Conservation (phyloP, 176 grass and related monocot genomes). For the Avena insularis region DNA sequence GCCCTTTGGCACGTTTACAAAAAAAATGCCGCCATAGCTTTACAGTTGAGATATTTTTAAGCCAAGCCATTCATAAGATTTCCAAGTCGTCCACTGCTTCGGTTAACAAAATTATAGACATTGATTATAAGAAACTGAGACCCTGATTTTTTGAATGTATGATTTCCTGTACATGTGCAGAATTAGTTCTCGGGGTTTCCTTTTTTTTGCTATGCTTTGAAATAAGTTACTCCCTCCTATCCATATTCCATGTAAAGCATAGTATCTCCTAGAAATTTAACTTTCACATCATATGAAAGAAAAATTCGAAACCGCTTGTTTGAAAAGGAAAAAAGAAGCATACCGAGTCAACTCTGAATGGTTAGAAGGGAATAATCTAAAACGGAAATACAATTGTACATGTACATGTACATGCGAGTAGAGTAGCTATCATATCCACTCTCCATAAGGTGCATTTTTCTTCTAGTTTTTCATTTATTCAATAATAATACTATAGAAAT, state of each 20-base stretch:
- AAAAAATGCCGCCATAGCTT: background rate
- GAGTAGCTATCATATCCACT: too few species aligned
- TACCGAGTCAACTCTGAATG: background rate
- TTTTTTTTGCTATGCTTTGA: background rate
- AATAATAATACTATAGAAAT: conserved; percentile 25
- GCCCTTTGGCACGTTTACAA: too few species aligned
- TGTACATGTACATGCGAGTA: too few species aligned
- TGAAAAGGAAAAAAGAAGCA: background rate
- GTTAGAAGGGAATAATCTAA: conserved; percentile 7
- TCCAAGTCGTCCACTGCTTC: background rate
- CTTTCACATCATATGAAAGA: background rate
- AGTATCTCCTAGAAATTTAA: background rate
- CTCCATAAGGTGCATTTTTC: background rate
- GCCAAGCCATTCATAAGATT: background rate
- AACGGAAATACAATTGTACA: background rate
- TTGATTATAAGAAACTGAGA: background rate
- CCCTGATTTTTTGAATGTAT: background rate
- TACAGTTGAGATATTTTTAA: background rate
- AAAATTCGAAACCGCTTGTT: conserved; percentile 2
- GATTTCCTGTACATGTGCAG: background rate
- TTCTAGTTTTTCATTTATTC: background rate
- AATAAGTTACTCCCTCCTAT: background rate
- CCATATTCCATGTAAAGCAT: background rate
- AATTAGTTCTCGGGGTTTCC: background rate
- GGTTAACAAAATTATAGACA: background rate